These are phyloP conservation scores for Entomophthora muscae DNA, from an alignment of 371 early-diverging fungal species.

Conservation along the genomic window DNA sequence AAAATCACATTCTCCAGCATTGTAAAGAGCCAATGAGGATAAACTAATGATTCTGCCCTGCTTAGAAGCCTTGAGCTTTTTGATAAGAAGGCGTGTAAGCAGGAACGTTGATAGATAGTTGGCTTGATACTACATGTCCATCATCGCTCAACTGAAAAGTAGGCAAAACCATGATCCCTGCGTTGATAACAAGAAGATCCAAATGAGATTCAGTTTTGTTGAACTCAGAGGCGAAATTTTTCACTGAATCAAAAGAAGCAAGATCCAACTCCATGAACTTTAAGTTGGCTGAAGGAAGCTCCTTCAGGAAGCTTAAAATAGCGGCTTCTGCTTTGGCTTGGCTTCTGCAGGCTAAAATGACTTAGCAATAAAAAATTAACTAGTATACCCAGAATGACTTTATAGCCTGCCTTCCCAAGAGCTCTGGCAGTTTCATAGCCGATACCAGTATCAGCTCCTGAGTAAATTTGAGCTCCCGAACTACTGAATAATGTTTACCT, in stretches of 20 bases:
- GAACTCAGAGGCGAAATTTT: background rate
- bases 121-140: background rate
- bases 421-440: conserved; percentile 3
- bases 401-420: background rate
- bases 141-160: background rate
- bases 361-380: background rate
- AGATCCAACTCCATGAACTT: conserved; percentile 13
- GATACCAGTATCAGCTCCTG: conserved; percentile 7
- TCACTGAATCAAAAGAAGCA: conserved; percentile 7
- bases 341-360: conserved; percentile 10
- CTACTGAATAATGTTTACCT: background rate
- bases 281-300: conserved; percentile 15
- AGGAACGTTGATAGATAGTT: background rate
- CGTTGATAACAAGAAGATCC: conserved; percentile 4
- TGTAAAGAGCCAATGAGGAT: background rate
- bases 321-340: conserved; percentile 12
- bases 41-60: background rate
- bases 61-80: background rate
- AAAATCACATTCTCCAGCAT: background rate
- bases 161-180: conserved; percentile 6
- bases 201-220: background rate
- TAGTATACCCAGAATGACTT: conserved; percentile 6
- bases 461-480: background rate
- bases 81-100: background rate
- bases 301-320: conserved; percentile 8